Conservation (phyloP, 2,329 filamentous ascomycete genomes). For the Cordyceps cicadae region DNA sequence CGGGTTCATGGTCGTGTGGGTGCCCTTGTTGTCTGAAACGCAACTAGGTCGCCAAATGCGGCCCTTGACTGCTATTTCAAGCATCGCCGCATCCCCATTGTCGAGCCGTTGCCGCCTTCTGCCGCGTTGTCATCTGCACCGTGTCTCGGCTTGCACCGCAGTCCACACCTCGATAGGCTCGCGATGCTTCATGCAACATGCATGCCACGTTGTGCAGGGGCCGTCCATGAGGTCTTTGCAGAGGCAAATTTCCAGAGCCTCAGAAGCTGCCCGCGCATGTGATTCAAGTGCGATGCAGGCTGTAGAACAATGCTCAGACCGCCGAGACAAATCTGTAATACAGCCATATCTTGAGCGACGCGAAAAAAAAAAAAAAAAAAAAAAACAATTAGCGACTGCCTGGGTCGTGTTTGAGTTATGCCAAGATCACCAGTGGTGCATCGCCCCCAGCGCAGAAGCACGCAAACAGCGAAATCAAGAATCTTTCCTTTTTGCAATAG, state of each 20-base stretch:
- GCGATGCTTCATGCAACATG: neutral
- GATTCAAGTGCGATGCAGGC: neutral
- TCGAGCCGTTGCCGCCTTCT: neutral
- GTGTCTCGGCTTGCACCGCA: neutral
- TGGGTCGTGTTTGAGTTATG: too few relatives aligned
- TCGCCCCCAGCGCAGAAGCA: too few relatives aligned
- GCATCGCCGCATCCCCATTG: neutral
- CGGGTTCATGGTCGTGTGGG: constrained; percentile 9
- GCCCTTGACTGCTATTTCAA: neutral
- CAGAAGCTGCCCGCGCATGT: neutral
- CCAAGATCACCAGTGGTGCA: too few relatives aligned
- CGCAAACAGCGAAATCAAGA: too few relatives aligned
- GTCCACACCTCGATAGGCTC: constrained; percentile 3
- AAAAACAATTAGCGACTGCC: neutral
- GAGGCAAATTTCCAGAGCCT: too few relatives aligned
- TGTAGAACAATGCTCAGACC: neutral
- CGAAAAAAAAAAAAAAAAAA: neutral
- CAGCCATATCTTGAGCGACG: neutral
- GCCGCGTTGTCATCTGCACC: neutral
- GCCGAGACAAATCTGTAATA: neutral
- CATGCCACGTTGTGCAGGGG: too few relatives aligned
- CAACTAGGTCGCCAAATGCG: neutral
- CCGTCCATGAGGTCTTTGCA: neutral
- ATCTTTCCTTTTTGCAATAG: too few relatives aligned
- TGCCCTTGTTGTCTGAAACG: neutral